Conservation (phyloP, 2,329 filamentous ascomycete species). For the Cordyceps javanica region DNA sequence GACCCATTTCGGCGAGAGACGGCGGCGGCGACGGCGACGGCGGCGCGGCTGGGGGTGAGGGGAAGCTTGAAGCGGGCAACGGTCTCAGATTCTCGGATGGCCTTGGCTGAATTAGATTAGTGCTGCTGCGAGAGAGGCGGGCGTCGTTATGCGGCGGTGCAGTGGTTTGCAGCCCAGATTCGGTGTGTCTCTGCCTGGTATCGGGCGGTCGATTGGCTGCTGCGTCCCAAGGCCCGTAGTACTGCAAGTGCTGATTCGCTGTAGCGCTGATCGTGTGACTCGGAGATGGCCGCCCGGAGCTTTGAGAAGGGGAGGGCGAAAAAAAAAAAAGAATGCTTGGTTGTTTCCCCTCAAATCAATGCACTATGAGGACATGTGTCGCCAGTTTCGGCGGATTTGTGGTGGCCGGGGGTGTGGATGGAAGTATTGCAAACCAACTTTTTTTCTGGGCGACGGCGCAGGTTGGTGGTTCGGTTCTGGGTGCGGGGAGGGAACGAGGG, state of each 20-base stretch:
- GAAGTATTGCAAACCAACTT: neutral
- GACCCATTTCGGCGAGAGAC: constrained; percentile 38
- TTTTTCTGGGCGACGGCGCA: neutral
- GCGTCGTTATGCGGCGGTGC: neutral
- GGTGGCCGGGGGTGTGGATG: neutral
- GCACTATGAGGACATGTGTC: neutral
- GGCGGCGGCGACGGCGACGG: neutral
- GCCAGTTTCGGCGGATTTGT: neutral
- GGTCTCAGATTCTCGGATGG: neutral
- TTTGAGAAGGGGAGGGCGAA: no score
- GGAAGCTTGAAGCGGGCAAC: no score
- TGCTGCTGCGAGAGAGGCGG: neutral
- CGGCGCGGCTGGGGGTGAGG: neutral
- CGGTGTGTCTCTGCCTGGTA: neutral
- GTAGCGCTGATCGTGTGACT: constrained; percentile 11
- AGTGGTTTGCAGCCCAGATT: neutral
- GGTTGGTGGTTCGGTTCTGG: neutral
- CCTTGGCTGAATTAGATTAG: neutral
- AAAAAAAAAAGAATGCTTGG: neutral
- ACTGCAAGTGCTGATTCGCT: constrained; percentile 11
- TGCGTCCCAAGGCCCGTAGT: constrained; percentile 5
- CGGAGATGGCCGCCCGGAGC: constrained; percentile 7
- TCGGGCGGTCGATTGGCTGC: constrained; percentile 6
- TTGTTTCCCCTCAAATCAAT: constrained; percentile 4
- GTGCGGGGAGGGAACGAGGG: no score